Evolutionary conservation across 2,329 filamentous ascomycete species (phyloP).

Genomic region (Drechslerella coelobrocha): DNA sequence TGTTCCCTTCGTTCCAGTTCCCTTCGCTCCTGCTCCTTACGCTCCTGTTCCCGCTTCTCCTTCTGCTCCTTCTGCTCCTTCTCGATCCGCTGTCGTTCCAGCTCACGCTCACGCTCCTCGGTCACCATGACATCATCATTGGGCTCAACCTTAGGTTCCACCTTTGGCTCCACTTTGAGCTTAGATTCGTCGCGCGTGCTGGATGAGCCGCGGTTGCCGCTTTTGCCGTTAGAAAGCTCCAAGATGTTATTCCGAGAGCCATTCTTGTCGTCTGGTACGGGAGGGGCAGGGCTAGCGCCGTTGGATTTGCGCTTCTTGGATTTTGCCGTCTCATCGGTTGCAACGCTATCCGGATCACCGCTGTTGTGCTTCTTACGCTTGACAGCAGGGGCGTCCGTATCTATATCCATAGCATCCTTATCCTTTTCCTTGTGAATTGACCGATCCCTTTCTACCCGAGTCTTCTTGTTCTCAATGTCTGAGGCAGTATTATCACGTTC

Average conservation of each 20-base stretch:
- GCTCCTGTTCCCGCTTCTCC: no score
- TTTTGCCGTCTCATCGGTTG: slow-evolving; percentile 21
- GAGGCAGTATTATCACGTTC: slow-evolving; percentile 31
- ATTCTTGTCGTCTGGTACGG: slow-evolving; percentile 27
- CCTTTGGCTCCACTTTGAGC: no score
- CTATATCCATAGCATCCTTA: slow-evolving; percentile 44
- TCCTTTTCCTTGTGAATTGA: slow-evolving; percentile 20
- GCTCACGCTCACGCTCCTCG: slow-evolving; percentile 37
- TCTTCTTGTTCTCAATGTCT: slow-evolving; percentile 41
- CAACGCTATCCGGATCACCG: slow-evolving; percentile 22
- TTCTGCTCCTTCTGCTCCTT: slow-evolving; percentile 26
- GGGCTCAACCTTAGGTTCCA: slow-evolving; percentile 38
- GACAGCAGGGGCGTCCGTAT: slow-evolving; percentile 20
- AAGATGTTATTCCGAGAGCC: slow-evolving; percentile 29
- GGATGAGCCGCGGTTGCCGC: slow-evolving; percentile 32
- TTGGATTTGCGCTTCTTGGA: slow-evolving; percentile 40
- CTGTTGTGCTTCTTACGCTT: slow-evolving; percentile 35
- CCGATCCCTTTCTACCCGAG: slow-evolving; percentile 30
- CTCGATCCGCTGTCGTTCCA: slow-evolving; percentile 35
- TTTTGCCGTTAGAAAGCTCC: slow-evolving; percentile 42
- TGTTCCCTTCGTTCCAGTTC: slow-evolving; percentile 33
- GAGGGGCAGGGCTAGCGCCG: slow-evolving; percentile 27
- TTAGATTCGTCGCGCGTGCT: slow-evolving; percentile 38
- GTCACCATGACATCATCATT: slow-evolving; percentile 35
- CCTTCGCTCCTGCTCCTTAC: slow-evolving; percentile 13